Evolutionary conservation across 2,329 filamentous ascomycete genomes (phyloP).

Genomic region (Fusarium lateritium): DNA sequence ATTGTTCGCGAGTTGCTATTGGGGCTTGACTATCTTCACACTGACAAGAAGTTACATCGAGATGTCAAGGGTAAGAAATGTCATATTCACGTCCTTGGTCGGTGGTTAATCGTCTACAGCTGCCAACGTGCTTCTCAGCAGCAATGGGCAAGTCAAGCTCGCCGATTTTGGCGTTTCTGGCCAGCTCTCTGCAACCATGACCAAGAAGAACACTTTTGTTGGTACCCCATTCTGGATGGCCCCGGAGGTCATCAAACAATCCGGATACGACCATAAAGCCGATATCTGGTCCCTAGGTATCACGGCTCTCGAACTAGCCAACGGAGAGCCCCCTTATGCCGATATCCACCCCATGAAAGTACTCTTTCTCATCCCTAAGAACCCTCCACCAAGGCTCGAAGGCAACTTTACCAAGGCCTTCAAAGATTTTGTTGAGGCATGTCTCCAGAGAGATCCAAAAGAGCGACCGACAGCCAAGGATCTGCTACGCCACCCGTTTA

Average conservation of each 20-base stretch:
- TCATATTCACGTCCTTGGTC: background rate
- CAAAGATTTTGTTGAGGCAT: conserved; percentile 88
- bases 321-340: conserved; percentile 93
- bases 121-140: conserved; percentile 90
- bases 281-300: conserved; percentile 98
- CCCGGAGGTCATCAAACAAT: conserved; percentile 98
- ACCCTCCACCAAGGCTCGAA: conserved; percentile 84
- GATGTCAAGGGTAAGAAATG: conserved; percentile 86
- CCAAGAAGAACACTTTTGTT: conserved; percentile 99
- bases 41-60: conserved; percentile 94
- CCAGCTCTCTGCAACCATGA: conserved; percentile 97
- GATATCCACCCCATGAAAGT: conserved; percentile 99
- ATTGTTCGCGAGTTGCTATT: conserved; percentile 91
- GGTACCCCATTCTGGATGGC: conserved; percentile 99
- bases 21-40: conserved; percentile 92
- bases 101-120: conserved; percentile 64
- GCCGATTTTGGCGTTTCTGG: conserved; percentile 98
- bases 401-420: conserved; percentile 87
- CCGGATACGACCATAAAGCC: conserved; percentile 96
- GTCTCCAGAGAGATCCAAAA: conserved; percentile 88
- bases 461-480: conserved; percentile 91
- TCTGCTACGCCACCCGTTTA: conserved; percentile 89
- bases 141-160: conserved; percentile 95
- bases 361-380: conserved; percentile 95
- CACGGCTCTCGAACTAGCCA: conserved; percentile 91